Evolutionary conservation across 2,329 filamentous ascomycete species (phyloP), one percentile per base, ranked within the genome.

Genomic region (Apiospora pterosperma): DNA sequence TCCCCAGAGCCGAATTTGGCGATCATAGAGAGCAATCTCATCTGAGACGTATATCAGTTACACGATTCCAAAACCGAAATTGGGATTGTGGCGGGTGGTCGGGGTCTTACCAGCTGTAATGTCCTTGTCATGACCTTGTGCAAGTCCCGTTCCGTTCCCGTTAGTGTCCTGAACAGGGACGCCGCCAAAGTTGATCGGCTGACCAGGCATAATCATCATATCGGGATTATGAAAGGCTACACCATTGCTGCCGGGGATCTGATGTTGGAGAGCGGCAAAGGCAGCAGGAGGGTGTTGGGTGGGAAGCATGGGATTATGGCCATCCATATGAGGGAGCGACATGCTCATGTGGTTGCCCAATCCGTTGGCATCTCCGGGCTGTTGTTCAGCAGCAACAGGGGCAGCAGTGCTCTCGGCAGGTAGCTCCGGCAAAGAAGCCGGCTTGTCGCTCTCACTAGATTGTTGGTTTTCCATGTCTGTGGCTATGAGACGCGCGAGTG

Each of bases 1-100:
- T 52, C 96, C 96, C 96, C 96, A 99, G 36, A 99, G 88, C 63
- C 96, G 91, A 73, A 99, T 97, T 77, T 99, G 96, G 61, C 96
- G 90, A 79, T 99, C 96, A 76, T 99, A 99, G 6, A 98, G 88
- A 16, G 95, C 96, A 73, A 98, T 97, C 76, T 99, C 96, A 78
- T 98, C 96, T 92, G 66, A 4, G n/a, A 16, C 12, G 2, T 74
- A 78, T 66, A 78, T 77, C 28, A 42, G 60, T 48, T 14, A 23
- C 19, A 12, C 19, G 28, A 21, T 55, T 16, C 16, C 28, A 34
- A n/a, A 5, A 19, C 12, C 8, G 5, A 41, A 5, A 14, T n/a
- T 41, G 16, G n/a, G 21, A 42, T n/a, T 8, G 19, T 21, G 4
- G 5, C 28, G 16, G 11, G 39, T 21, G 39, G 14, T 11, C 28